These are phyloP conservation scores for Rosa chinensis DNA, from an alignment of 306 rosid genomes.

Conservation along the genomic window DNA sequence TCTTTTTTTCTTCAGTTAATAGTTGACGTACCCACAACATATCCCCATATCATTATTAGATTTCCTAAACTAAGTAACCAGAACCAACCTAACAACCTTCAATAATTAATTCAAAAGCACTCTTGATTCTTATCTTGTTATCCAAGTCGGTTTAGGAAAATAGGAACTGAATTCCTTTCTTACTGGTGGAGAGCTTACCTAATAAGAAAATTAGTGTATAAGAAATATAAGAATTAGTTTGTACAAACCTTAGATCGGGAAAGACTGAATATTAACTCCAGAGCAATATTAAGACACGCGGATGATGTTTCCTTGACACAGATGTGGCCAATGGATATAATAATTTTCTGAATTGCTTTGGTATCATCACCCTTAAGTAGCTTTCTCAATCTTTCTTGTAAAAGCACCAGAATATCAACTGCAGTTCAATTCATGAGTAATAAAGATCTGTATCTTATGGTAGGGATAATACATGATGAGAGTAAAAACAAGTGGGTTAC, in stretches of 20 bases:
- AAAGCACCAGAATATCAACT: slow-evolving; percentile 64
- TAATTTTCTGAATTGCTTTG: slow-evolving; percentile 78
- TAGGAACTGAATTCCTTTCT: background rate
- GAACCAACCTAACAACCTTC: background rate
- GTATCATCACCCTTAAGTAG: slow-evolving; percentile 67
- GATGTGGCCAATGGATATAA: slow-evolving; percentile 80
- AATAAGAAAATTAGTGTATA: background rate
- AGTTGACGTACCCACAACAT: background rate
- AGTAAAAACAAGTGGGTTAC: slow-evolving; percentile 35
- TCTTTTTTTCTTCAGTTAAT: background rate
- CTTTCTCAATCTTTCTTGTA: slow-evolving; percentile 74
- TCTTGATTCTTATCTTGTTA: background rate
- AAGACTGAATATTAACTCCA: slow-evolving; percentile 67
- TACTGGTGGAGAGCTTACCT: background rate
- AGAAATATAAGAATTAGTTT: background rate
- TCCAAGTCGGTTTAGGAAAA: background rate
- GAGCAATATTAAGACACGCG: slow-evolving; percentile 65
- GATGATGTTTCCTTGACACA: slow-evolving; percentile 78
- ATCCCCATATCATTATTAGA: background rate
- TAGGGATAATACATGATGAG: background rate
- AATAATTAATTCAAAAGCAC: background rate
- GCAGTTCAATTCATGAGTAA: slow-evolving; percentile 45
- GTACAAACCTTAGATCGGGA: slow-evolving; percentile 76
- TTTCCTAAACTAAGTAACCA: background rate
- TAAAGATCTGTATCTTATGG: slow-evolving; percentile 24